Evolutionary conservation across 257 asterid genomes (phyloP).

Genomic region (Solanum pinnatisectum): DNA sequence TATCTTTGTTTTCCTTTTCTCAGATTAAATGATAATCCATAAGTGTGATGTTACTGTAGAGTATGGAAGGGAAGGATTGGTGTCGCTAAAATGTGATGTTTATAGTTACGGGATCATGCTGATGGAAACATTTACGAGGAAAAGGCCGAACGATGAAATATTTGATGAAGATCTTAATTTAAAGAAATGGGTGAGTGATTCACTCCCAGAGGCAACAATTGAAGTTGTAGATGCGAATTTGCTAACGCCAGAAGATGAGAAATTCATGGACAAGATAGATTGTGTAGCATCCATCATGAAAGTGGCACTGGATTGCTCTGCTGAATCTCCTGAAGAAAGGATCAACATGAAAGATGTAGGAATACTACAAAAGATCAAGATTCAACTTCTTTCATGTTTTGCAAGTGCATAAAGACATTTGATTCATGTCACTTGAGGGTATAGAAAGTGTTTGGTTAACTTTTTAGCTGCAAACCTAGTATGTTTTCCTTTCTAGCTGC

Average conservation of each 20-base stretch:
- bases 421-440: neutral
- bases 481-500: neutral
- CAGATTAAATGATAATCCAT: too few species aligned
- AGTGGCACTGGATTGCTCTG: conserved; percentile 24
- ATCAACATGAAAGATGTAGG: conserved; percentile 15
- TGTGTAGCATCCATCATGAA: conserved; percentile 13
- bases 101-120: conserved; percentile 21
- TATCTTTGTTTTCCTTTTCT: neutral
- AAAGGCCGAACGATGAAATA: conserved; percentile 7
- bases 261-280: neutral
- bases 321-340: conserved; percentile 12
- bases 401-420: neutral
- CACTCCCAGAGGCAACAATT: neutral
- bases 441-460: neutral
- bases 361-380: conserved; percentile 16
- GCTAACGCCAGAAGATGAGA: neutral
- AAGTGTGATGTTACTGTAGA: neutral
- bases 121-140: conserved; percentile 20
- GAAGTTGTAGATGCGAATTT: conserved; percentile 9
- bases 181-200: conserved; percentile 6
- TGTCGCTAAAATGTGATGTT: conserved; percentile 16
- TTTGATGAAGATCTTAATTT: conserved; percentile 9
- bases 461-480: neutral
- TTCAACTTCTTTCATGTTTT: neutral
- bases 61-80: conserved; percentile 13